Percentiles rank a stretch among this genome's conserved stretches.
Conservation (phyloP, 148 eudicot species). For the Fallopia convolvulus region DNA sequence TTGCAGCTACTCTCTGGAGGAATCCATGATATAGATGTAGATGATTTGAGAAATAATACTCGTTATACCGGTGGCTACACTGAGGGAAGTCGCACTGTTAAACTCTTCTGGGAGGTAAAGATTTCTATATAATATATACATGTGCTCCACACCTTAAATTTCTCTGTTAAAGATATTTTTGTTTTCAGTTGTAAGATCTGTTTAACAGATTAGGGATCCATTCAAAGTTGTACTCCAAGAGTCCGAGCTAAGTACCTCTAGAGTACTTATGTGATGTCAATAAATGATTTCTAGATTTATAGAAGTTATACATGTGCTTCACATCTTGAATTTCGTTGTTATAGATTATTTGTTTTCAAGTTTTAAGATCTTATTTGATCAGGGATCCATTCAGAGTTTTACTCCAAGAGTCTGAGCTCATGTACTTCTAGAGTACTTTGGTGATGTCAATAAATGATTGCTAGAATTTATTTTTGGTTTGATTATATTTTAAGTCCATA, state of each 20-base stretch:
- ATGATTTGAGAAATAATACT: constrained; percentile 68
- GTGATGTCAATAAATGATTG: neutral
- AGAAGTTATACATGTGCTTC: neutral
- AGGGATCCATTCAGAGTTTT: neutral
- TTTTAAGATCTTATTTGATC: neutral
- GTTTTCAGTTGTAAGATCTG: neutral
- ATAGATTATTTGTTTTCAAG: neutral
- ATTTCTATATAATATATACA: neutral
- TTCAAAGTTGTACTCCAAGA: neutral
- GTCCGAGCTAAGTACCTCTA: neutral
- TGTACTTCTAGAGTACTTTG: neutral
- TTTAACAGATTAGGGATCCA: neutral
- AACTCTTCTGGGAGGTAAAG: constrained; percentile 94
- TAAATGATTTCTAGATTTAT: neutral
- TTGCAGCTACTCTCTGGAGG: constrained; percentile 92
- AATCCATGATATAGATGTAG: constrained; percentile 80
- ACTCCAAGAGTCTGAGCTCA: neutral
- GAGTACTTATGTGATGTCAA: neutral
- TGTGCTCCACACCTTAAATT: neutral
- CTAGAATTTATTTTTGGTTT: neutral
- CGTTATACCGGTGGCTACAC: constrained; percentile 90
- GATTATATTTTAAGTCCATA: neutral
- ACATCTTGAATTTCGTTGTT: neutral
- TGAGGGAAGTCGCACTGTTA: constrained; percentile 82
- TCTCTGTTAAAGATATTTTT: neutral